Evolutionary conservation across 1,284 basidiomycete genomes (phyloP).

Genomic region (Porogramme epimiltina): DNA sequence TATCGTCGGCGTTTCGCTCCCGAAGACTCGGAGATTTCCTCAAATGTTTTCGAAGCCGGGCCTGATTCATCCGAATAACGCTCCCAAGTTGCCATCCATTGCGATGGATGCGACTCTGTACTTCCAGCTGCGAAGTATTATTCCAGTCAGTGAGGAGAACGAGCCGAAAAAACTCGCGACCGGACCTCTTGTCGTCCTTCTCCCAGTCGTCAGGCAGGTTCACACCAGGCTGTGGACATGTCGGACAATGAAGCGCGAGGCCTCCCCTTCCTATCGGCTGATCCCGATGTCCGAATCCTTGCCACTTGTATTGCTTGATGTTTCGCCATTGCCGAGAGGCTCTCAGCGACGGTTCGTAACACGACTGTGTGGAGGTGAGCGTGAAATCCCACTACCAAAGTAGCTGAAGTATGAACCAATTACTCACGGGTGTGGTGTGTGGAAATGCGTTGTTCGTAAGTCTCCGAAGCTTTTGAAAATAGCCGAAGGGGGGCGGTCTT

Average conservation of each 20-base stretch:
- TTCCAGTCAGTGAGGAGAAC: no score
- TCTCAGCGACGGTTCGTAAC: slow-evolving; percentile 9
- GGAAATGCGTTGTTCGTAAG: slow-evolving; percentile 3
- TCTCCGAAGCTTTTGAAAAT: slow-evolving; percentile 9
- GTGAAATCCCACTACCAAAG: background rate
- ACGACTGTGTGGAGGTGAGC: slow-evolving; percentile 1
- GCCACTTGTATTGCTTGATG: background rate
- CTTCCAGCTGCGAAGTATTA: no score
- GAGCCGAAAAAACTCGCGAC: no score
- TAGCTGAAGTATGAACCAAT: background rate
- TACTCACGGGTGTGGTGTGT: slow-evolving; percentile 6
- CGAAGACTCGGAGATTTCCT: no score
- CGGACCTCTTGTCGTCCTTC: background rate
- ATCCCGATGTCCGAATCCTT: background rate
- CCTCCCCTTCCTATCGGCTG: background rate
- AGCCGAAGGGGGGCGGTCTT: slow-evolving; percentile 2
- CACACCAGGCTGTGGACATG: background rate
- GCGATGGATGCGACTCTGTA: no score
- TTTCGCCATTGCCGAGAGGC: slow-evolving; percentile 10
- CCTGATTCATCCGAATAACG: no score
- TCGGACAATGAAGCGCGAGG: background rate
- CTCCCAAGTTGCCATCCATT: no score
- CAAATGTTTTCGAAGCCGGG: no score
- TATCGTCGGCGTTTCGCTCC: no score
- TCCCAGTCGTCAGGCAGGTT: slow-evolving; percentile 1